These are phyloP conservation scores for Pleurotus pulmonarius DNA, from an alignment of 768 basidiomycete species.

Conservation along the genomic window DNA sequence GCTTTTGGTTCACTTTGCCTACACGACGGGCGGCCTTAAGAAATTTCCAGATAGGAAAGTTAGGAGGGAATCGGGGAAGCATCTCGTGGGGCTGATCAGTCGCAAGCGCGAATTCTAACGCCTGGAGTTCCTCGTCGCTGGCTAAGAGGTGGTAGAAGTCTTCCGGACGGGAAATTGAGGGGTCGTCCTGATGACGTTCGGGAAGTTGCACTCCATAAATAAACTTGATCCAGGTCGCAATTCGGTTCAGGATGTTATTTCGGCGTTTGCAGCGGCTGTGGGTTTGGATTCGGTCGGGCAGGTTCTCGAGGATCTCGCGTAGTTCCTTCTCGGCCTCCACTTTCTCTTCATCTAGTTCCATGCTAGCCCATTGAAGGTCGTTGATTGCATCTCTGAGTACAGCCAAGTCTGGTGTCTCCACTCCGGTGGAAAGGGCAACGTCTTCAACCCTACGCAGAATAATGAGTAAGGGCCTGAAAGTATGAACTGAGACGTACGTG, in stretches of 20 bases:
- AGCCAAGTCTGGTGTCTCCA: conserved; percentile 32
- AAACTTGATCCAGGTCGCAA: conserved; percentile 31
- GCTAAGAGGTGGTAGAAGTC: not conserved
- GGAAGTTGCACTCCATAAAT: conserved; percentile 33
- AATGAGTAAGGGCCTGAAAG: not conserved
- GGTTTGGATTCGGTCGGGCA: conserved; percentile 22
- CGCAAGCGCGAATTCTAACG: not conserved
- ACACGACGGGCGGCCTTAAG: conserved; percentile 58
- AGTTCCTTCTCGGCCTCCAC: conserved; percentile 48
- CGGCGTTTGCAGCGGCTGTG: conserved; percentile 19
- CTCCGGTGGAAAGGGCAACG: conserved; percentile 2
- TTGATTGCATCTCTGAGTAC: conserved; percentile 43
- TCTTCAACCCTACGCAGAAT: conserved; percentile 7
- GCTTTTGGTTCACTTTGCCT: conserved; percentile 57
- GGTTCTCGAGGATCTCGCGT: conserved; percentile 37
- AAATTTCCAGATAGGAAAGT: conserved; percentile 39
- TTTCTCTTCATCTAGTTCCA: conserved; percentile 58
- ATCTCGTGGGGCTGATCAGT: conserved; percentile 4
- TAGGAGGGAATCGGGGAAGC: conserved; percentile 16
- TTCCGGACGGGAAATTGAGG: no score
- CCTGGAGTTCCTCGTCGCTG: conserved; percentile 1
- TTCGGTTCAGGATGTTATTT: conserved; percentile 16
- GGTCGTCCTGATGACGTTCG: not conserved
- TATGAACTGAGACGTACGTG: conserved; percentile 5
- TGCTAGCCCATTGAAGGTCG: conserved; percentile 46